These are phyloP conservation scores for Agapanthus africanus DNA, from an alignment of 106 monocot species.

Conservation along the genomic window DNA sequence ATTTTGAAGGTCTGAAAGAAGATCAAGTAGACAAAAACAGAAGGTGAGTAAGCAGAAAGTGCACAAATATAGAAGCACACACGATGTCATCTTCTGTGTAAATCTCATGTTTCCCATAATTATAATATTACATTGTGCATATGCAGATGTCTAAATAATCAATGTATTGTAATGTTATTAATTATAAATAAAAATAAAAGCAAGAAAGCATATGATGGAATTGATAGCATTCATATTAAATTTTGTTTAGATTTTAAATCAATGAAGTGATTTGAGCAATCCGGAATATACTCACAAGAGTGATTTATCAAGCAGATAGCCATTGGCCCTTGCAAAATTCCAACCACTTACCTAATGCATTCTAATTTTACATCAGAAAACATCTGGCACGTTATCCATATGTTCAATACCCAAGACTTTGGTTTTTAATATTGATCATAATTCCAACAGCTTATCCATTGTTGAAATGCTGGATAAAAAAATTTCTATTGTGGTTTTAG, in stretches of 20 bases:
- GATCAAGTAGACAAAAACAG: background rate
- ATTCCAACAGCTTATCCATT: background rate
- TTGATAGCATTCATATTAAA: background rate
- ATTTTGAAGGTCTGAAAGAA: conserved; percentile 7
- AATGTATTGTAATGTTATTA: background rate
- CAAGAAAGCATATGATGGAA: background rate
- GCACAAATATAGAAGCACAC: background rate
- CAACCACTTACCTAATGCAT: background rate
- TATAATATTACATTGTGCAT: background rate
- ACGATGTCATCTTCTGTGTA: background rate
- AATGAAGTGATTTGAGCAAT: background rate
- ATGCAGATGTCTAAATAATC: background rate
- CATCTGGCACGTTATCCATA: background rate
- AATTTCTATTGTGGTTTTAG: background rate
- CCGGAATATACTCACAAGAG: background rate
- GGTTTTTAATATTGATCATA: background rate
- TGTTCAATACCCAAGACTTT: too few relatives aligned
- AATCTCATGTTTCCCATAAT: too few relatives aligned
- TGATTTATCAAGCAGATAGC: background rate
- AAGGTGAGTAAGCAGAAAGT: background rate
- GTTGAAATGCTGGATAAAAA: background rate
- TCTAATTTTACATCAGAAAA: too few relatives aligned
- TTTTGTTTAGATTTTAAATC: background rate
- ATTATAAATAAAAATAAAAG: background rate
- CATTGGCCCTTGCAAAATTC: background rate